These are phyloP conservation scores for Penicillium thymicola DNA, from an alignment of 2,329 filamentous ascomycete species.

Conservation along the genomic window DNA sequence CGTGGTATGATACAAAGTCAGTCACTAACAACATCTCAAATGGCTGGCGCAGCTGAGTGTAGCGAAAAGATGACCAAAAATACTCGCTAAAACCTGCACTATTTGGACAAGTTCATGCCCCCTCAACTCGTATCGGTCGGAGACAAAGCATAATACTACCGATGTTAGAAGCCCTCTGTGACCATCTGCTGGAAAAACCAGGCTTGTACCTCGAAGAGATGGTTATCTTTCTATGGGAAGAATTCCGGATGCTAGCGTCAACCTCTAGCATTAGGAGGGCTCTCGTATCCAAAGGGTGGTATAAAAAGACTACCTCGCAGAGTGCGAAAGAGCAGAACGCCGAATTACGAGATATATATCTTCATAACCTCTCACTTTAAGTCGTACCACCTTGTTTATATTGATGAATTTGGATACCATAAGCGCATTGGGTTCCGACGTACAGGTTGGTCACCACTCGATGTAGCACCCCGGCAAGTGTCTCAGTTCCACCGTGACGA, in stretches of 20 bases:
- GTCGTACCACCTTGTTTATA: neutral
- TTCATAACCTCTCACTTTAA: constrained; percentile 32
- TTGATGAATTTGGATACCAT: neutral
- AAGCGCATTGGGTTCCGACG: neutral
- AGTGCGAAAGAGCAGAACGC: constrained; percentile 33
- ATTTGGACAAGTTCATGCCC: neutral
- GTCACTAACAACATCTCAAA: neutral
- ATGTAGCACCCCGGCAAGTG: too few relatives aligned
- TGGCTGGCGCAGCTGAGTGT: neutral
- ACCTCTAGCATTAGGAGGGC: constrained; percentile 6
- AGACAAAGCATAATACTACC: too few relatives aligned
- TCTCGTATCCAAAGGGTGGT: constrained; percentile 14
- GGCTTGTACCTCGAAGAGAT: too few relatives aligned
- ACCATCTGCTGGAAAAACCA: too few relatives aligned
- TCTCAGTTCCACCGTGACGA: neutral
- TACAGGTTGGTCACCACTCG: neutral
- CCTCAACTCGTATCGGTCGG: too few relatives aligned
- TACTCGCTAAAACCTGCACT: neutral
- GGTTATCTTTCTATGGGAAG: too few relatives aligned
- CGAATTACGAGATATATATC: constrained; percentile 36
- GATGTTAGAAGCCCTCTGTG: too few relatives aligned
- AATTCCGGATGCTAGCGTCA: too few relatives aligned
- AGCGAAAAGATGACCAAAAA: neutral
- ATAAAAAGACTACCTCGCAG: constrained; percentile 23
- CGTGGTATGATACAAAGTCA: neutral